Percentiles rank a stretch among this genome's conserved stretches.
phyloP scores from a whole-genome alignment of 1,284 basidiomycete genomes.

The Cutaneotrichosporon mucoides region DNA sequence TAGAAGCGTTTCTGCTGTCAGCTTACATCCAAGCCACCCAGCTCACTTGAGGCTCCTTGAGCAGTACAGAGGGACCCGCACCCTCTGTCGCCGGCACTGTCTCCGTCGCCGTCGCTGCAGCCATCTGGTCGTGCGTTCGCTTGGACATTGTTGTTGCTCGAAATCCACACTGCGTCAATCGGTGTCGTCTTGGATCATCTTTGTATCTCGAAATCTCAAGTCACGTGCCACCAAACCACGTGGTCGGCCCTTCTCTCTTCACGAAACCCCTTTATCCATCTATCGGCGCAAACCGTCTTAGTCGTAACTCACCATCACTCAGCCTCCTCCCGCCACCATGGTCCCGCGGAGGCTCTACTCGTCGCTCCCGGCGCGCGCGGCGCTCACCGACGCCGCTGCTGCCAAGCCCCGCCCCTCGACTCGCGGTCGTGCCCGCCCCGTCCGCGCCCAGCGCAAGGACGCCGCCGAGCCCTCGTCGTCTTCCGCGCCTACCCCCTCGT shows the following conservation, averaged over 20 bases:
- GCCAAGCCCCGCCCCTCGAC: conserved; percentile 9
- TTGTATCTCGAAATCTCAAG: not conserved
- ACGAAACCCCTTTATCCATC: not conserved
- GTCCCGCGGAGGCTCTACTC: conserved; percentile 37
- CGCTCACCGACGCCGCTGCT: not conserved
- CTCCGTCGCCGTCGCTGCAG: conserved; percentile 1
- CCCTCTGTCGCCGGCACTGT: conserved; percentile 17
- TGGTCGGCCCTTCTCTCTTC: not conserved
- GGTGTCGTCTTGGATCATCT: no score
- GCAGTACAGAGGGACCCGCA: conserved; percentile 14
- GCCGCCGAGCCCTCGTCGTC: not conserved
- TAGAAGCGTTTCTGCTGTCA: conserved; percentile 82
- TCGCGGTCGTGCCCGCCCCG: conserved; percentile 19
- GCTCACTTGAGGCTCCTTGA: conserved; percentile 37
- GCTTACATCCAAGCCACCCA: not conserved
- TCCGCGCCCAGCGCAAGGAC: conserved; percentile 10
- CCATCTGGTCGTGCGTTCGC: conserved; percentile 28
- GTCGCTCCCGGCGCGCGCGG: conserved; percentile 16
- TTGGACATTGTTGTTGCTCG: conserved; percentile 27
- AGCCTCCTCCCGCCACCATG: conserved; percentile 20
- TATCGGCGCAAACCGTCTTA: not conserved
- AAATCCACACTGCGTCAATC: not conserved
- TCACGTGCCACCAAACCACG: not conserved
- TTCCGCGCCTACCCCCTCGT: not conserved
- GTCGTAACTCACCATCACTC: not conserved